Evolutionary conservation across 495 filamentous ascomycete species (phyloP).

Genomic region (Aspergillus avenaceus): DNA sequence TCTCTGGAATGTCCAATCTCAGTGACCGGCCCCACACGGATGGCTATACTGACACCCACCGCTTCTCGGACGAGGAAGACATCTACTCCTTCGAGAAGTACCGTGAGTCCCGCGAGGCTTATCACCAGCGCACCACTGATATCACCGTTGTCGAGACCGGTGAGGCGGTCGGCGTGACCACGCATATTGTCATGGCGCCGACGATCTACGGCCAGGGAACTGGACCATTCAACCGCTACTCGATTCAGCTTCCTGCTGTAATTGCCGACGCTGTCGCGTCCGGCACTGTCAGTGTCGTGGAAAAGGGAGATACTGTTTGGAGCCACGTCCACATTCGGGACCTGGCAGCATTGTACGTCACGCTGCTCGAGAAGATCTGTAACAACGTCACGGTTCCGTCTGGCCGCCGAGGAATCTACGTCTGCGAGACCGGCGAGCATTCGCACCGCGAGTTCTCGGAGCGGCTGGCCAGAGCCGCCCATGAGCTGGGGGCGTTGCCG

Average conservation of each 20-base stretch:
- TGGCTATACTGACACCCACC: conserved; percentile 20
- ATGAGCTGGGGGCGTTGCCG: not conserved
- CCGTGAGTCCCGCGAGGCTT: conserved; percentile 28
- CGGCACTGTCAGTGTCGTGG: conserved; percentile 26
- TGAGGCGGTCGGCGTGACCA: conserved; percentile 32
- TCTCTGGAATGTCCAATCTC: conserved; percentile 48
- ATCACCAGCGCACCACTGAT: conserved; percentile 44
- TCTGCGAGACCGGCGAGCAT: not conserved
- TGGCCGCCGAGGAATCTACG: not conserved
- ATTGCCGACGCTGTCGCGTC: conserved; percentile 21
- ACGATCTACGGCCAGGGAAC: conserved; percentile 45
- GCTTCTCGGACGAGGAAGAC: conserved; percentile 41
- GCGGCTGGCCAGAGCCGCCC: not conserved
- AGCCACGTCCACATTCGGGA: conserved; percentile 47
- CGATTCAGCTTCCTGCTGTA: conserved; percentile 36
- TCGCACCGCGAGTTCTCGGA: not conserved
- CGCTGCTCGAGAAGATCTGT: conserved; percentile 12
- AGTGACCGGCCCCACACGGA: conserved; percentile 38
- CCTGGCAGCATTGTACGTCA: conserved; percentile 37
- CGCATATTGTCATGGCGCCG: conserved; percentile 44
- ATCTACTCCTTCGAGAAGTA: conserved; percentile 37
- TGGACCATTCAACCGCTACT: conserved; percentile 36
- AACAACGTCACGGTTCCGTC: conserved; percentile 17
- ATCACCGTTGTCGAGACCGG: conserved; percentile 41
- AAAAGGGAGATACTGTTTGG: conserved; percentile 40